These are phyloP conservation scores for Chaetomidium leptoderma DNA, from an alignment of 495 filamentous ascomycete species.

Conservation along the genomic window DNA sequence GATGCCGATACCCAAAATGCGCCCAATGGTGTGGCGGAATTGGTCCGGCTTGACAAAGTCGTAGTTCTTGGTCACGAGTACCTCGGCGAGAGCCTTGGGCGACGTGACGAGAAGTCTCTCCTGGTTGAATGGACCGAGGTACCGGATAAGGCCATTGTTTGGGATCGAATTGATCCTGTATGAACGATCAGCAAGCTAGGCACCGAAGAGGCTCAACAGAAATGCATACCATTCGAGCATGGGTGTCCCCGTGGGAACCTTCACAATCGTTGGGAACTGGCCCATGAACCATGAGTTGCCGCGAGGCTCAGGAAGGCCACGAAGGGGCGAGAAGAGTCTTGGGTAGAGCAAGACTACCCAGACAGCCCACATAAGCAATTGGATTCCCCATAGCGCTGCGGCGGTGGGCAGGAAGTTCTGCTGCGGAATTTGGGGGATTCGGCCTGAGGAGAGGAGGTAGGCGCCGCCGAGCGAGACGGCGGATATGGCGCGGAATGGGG, in stretches of 20 bases:
- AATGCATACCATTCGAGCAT: slow-evolving; percentile 54
- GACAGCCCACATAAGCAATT: slow-evolving; percentile 29
- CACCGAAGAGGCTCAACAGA: not conserved
- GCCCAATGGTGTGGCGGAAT: slow-evolving; percentile 53
- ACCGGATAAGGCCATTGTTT: slow-evolving; percentile 84
- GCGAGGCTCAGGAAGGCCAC: slow-evolving; percentile 56
- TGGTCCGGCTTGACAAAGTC: slow-evolving; percentile 69
- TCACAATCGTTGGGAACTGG: slow-evolving; percentile 53
- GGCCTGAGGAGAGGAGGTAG: slow-evolving; percentile 33
- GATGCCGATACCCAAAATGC: slow-evolving; percentile 69
- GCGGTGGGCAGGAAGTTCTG: slow-evolving; percentile 26
- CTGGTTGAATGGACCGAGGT: slow-evolving; percentile 61
- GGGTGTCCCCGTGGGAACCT: slow-evolving; percentile 56
- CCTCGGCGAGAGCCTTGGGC: slow-evolving; percentile 63
- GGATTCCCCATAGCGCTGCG: slow-evolving; percentile 23
- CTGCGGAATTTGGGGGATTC: slow-evolving; percentile 26
- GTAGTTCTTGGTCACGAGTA: slow-evolving; percentile 67
- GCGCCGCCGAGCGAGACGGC: slow-evolving; percentile 28
- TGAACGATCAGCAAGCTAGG: not conserved
- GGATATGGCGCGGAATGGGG: slow-evolving; percentile 25
- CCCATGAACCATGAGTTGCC: slow-evolving; percentile 48
- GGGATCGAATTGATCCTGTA: slow-evolving; percentile 63
- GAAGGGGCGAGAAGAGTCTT: slow-evolving; percentile 64
- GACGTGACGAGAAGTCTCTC: slow-evolving; percentile 65
- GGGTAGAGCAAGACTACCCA: slow-evolving; percentile 65